phyloP scores from a whole-genome alignment of 208 protist genomes.

The Wallacemonas collosoma region DNA sequence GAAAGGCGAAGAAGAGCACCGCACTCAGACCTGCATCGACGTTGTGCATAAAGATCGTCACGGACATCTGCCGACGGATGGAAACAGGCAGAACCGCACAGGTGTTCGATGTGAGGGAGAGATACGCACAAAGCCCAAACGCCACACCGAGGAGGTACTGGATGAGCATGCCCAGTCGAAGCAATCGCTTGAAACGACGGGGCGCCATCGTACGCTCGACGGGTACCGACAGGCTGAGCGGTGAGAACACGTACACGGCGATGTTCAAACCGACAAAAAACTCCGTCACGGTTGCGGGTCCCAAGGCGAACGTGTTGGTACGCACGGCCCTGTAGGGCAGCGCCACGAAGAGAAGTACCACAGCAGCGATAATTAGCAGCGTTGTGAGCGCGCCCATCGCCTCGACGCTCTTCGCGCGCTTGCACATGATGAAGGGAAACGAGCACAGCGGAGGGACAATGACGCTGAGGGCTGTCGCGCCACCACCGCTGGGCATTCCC shows the following conservation, averaged over 20 bases:
- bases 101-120: slow-evolving; percentile 34
- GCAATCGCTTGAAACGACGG: slow-evolving; percentile 27
- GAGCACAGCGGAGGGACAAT: slow-evolving; percentile 40
- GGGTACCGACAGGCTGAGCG: slow-evolving; percentile 32
- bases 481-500: slow-evolving; percentile 22
- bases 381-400: slow-evolving; percentile 34
- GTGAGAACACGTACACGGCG: slow-evolving; percentile 29
- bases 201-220: slow-evolving; percentile 48
- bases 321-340: slow-evolving; percentile 27
- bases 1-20: slow-evolving; percentile 48
- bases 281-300: slow-evolving; percentile 24
- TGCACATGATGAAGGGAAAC: slow-evolving; percentile 50
- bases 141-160: slow-evolving; percentile 28
- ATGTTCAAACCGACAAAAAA: slow-evolving; percentile 45
- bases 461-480: slow-evolving; percentile 33
- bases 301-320: slow-evolving; percentile 14
- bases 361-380: slow-evolving; percentile 33
- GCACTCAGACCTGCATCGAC: slow-evolving; percentile 35
- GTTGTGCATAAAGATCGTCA: slow-evolving; percentile 14
- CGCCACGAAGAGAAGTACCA: slow-evolving; percentile 33
- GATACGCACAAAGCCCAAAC: slow-evolving; percentile 40
- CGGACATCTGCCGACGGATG: slow-evolving; percentile 18
- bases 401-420: slow-evolving; percentile 35
- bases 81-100: slow-evolving; percentile 46
- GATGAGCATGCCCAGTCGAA: slow-evolving; percentile 22